A percentile compares a stretch with the other conserved stretches of the same genome.
Conservation (phyloP, 768 basidiomycete genomes). For the Galerina sulciceps region DNA sequence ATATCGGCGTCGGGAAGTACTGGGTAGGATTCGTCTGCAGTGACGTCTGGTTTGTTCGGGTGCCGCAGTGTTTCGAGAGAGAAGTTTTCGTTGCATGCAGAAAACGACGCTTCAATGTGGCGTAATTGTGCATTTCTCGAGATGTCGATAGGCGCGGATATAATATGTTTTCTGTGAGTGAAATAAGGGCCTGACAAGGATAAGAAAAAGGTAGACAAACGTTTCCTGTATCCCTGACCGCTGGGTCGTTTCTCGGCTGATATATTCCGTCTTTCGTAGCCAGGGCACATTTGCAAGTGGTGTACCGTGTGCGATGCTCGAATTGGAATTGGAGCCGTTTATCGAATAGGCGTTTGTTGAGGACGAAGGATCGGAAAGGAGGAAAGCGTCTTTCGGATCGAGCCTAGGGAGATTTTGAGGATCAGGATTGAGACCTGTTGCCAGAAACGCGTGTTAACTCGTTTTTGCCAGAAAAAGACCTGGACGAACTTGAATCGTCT, state of each 20-base stretch:
- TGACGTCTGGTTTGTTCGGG: conserved; percentile 77
- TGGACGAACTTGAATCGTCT: conserved; percentile 59
- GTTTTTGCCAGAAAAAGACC: background rate
- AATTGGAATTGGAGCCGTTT: conserved; percentile 36
- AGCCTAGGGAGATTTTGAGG: conserved; percentile 58
- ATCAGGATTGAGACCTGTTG: conserved; percentile 65
- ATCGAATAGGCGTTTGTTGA: conserved; percentile 47
- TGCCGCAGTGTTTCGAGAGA: conserved; percentile 66
- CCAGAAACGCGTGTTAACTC: background rate
- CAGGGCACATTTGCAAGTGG: conserved; percentile 78
- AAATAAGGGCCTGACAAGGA: background rate
- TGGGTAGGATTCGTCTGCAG: conserved; percentile 81
- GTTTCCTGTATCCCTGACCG: conserved; percentile 50
- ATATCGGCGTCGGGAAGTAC: conserved; percentile 84
- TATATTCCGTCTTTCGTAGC: conserved; percentile 92
- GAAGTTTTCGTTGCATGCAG: conserved; percentile 61
- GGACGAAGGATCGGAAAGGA: conserved; percentile 70
- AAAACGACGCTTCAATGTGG: conserved; percentile 81
- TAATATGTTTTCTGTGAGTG: conserved; percentile 50
- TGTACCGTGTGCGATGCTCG: conserved; percentile 40
- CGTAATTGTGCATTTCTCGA: conserved; percentile 75
- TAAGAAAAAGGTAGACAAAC: conserved; percentile 41
- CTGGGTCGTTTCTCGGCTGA: conserved; percentile 63
- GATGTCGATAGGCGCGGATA: conserved; percentile 62
- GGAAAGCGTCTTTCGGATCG: conserved; percentile 76